Percentiles rank a stretch among this genome's conserved stretches.
phyloP scores from a whole-genome alignment of 495 filamentous ascomycete species.

The Talaromyces trachyspermus region DNA sequence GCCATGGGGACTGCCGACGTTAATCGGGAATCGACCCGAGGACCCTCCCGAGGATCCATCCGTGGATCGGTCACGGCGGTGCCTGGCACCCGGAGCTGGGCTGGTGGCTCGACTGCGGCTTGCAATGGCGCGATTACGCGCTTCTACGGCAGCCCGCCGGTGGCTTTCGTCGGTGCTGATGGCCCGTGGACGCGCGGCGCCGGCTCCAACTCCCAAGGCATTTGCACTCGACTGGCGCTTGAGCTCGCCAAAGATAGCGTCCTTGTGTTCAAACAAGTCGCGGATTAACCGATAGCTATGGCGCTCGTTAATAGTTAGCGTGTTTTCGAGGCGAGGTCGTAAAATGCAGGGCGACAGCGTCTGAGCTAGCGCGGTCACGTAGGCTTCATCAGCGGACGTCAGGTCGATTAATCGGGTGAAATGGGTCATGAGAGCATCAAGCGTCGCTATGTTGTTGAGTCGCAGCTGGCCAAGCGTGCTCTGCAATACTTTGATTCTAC shows the following conservation, averaged over 20 bases:
- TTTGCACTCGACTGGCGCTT: slow-evolving; percentile 75
- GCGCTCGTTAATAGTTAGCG: slow-evolving; percentile 89
- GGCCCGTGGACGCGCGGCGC: slow-evolving; percentile 59
- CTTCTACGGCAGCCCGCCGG: slow-evolving; percentile 87
- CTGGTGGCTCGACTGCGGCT: slow-evolving; percentile 66
- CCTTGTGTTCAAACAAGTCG: slow-evolving; percentile 90
- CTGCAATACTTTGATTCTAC: slow-evolving; percentile 86
- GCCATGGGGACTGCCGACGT: slow-evolving; percentile 54
- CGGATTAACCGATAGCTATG: slow-evolving; percentile 87
- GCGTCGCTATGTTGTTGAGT: slow-evolving; percentile 94
- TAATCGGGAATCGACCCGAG: slow-evolving; percentile 77
- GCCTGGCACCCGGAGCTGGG: slow-evolving; percentile 57
- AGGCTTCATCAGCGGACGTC: slow-evolving; percentile 89
- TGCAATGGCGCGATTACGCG: slow-evolving; percentile 77
- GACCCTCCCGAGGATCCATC: slow-evolving; percentile 61
- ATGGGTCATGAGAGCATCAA: slow-evolving; percentile 96
- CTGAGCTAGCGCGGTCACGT: slow-evolving; percentile 67
- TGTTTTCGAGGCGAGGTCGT: slow-evolving; percentile 75
- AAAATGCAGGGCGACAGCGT: slow-evolving; percentile 81
- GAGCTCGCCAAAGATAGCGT: slow-evolving; percentile 88
- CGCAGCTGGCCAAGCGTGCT: slow-evolving; percentile 92
- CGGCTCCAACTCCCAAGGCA: slow-evolving; percentile 23
- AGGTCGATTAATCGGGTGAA: slow-evolving; percentile 95
- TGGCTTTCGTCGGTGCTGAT: slow-evolving; percentile 96
- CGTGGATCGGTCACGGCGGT: slow-evolving; percentile 73